A percentile compares a stretch with the other conserved stretches of the same genome.
These are phyloP conservation scores for Aspergillus costaricaensis DNA, from an alignment of 2,329 filamentous ascomycete genomes.

Conservation along the genomic window DNA sequence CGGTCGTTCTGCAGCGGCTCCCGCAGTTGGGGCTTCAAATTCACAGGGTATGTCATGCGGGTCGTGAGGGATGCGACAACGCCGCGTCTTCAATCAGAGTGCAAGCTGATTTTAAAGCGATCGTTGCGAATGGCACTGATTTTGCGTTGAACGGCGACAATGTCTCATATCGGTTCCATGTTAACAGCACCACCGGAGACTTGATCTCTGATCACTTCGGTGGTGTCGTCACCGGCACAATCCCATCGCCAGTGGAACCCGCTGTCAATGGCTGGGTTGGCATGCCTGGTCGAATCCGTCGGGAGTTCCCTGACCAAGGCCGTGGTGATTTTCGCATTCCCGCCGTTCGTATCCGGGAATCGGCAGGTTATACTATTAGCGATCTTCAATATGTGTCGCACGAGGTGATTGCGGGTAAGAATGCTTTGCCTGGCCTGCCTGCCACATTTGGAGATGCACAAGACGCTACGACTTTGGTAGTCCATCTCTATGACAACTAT, in stretches of 20 bases:
- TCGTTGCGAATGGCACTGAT: constrained; percentile 56
- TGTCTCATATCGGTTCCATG: constrained; percentile 66
- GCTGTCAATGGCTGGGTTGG: constrained; percentile 56
- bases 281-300: constrained; percentile 53
- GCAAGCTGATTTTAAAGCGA: constrained; percentile 22
- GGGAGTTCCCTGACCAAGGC: constrained; percentile 66
- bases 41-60: no score
- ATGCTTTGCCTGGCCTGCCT: constrained; percentile 57
- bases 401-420: constrained; percentile 59
- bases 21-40: no score
- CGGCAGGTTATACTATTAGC: constrained; percentile 60
- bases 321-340: constrained; percentile 65
- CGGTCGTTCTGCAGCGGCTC: no score
- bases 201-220: constrained; percentile 65
- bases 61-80: no score
- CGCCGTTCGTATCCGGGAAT: constrained; percentile 62
- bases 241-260: constrained; percentile 43
- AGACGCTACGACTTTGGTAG: constrained; percentile 61
- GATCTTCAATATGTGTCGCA: constrained; percentile 62
- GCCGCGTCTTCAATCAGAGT: no score
- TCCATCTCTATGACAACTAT: constrained; percentile 61
- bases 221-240: constrained; percentile 55
- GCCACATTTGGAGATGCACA: constrained; percentile 59
- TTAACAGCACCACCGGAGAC: constrained; percentile 58
- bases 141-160: constrained; percentile 60